phyloP scores from a whole-genome alignment of 257 asterid species.

The Jacaranda mimosifolia region DNA sequence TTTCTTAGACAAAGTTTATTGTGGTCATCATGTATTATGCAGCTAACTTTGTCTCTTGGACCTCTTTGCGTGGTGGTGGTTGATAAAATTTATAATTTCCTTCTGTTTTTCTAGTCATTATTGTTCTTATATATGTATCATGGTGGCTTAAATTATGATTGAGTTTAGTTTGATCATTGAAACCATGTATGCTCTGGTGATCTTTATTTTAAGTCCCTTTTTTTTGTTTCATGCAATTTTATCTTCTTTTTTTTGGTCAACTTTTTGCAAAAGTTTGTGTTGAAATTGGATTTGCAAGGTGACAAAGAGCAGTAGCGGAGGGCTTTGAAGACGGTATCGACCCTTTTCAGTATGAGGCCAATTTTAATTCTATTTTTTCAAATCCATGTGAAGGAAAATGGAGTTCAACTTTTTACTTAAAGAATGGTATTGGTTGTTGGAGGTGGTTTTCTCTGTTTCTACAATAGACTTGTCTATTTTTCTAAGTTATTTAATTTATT shows the following conservation, averaged over 20 bases:
- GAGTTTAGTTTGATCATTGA: constrained; percentile 6
- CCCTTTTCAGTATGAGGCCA: constrained; percentile 65
- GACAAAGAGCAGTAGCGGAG: constrained; percentile 73
- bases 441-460: constrained; percentile 1
- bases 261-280: constrained; percentile 68
- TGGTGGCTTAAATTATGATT: background rate
- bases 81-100: background rate
- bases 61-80: background rate
- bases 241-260: background rate
- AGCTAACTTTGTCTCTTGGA: background rate
- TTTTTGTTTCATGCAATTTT: background rate
- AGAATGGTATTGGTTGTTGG: constrained; percentile 8
- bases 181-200: background rate
- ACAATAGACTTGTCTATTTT: background rate
- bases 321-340: constrained; percentile 80
- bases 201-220: background rate
- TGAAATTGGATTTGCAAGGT: constrained; percentile 74
- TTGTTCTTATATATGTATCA: background rate
- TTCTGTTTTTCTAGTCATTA: background rate
- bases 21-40: constrained; percentile 23
- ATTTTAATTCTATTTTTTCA: background rate
- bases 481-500: background rate
- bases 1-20: background rate
- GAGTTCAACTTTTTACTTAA: background rate
- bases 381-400: background rate